Evolutionary conservation across 495 filamentous ascomycete species (phyloP).

Genomic region (Hypoxylon trugodes): DNA sequence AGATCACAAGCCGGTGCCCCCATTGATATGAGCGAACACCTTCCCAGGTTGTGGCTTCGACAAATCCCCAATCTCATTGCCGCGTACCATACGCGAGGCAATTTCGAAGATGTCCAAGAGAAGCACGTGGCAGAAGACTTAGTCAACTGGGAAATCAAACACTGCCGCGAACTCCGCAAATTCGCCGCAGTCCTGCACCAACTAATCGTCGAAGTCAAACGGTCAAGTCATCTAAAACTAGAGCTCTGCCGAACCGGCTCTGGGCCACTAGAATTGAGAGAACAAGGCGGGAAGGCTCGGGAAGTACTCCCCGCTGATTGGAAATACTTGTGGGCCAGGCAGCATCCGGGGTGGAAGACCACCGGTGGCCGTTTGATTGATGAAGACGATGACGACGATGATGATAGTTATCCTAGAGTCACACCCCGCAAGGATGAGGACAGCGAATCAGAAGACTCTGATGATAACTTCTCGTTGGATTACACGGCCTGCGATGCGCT

Average conservation of each 20-base stretch:
- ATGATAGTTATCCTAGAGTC: conserved; percentile 16
- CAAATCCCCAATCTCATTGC: conserved; percentile 71
- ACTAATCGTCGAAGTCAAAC: conserved; percentile 55
- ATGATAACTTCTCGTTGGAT: conserved; percentile 47
- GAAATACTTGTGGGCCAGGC: conserved; percentile 32
- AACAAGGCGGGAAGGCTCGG: conserved; percentile 41
- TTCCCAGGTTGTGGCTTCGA: conserved; percentile 66
- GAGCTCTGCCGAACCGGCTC: conserved; percentile 52
- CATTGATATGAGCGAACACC: conserved; percentile 51
- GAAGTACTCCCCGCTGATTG: conserved; percentile 42
- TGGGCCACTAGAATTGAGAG: conserved; percentile 55
- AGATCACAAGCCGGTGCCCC: conserved; percentile 45
- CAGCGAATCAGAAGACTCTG: conserved; percentile 24
- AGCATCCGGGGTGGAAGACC: neutral
- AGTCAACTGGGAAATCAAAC: conserved; percentile 60
- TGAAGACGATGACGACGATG: conserved; percentile 15
- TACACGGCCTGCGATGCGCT: conserved; percentile 51
- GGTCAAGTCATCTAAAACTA: conserved; percentile 46
- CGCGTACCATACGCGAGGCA: conserved; percentile 63
- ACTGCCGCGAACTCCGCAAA: conserved; percentile 48
- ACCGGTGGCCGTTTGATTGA: conserved; percentile 18
- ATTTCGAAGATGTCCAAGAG: conserved; percentile 63
- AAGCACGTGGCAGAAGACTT: conserved; percentile 56
- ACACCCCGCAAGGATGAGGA: conserved; percentile 2
- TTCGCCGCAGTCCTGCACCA: conserved; percentile 54